phyloP scores from a whole-genome alignment of 2,329 filamentous ascomycete species.

The Colletotrichum horii region DNA sequence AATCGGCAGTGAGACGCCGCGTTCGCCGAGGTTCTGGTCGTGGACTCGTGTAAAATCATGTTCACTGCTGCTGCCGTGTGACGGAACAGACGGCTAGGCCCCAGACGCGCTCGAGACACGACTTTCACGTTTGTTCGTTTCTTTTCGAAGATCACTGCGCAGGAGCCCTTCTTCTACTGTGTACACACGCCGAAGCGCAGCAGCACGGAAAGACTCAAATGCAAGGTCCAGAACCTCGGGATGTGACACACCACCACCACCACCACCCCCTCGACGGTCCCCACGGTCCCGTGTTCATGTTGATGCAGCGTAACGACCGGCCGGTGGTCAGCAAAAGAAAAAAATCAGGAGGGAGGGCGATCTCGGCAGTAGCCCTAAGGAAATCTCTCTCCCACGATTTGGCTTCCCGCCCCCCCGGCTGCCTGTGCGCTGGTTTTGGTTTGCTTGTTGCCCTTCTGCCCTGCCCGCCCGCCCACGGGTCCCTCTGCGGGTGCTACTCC shows the following conservation, averaged over 20 bases:
- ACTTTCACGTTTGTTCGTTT: background rate
- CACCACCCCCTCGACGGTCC: background rate
- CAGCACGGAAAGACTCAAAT: background rate
- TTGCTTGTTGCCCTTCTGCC: background rate
- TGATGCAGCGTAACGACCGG: background rate
- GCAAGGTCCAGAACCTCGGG: conserved; percentile 4
- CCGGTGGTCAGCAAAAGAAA: background rate
- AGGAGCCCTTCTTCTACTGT: background rate
- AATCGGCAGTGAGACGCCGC: background rate
- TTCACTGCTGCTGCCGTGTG: background rate
- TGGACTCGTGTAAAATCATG: background rate
- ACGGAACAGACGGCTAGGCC: background rate
- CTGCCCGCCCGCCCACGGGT: background rate
- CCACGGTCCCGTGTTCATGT: background rate
- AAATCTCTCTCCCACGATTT: background rate
- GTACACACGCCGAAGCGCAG: background rate
- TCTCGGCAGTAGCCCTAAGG: background rate
- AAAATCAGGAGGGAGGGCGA: background rate
- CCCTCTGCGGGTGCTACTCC: background rate
- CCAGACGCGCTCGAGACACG: background rate
- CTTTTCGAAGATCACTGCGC: background rate
- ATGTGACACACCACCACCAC: background rate
- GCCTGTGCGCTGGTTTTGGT: background rate
- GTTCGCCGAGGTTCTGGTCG: background rate
- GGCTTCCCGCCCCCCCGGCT: background rate